Evolutionary conservation across 2,329 filamentous ascomycete species (phyloP), one percentile per base, ranked within the genome.

Genomic region (Helicocarpus griseus): DNA sequence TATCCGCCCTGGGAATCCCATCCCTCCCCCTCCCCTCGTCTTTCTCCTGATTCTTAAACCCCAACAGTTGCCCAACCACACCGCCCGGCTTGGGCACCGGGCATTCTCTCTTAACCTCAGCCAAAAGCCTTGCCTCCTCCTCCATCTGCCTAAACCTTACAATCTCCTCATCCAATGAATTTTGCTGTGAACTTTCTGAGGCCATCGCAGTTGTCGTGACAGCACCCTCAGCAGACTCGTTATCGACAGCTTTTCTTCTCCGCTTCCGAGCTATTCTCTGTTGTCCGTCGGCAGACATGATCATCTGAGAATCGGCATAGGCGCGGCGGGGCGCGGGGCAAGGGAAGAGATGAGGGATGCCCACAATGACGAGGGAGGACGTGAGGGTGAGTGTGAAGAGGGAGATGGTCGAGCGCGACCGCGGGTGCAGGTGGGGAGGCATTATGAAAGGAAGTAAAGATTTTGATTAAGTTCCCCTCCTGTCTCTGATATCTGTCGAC

Each of bases 321-420:
- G 83, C 80, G 29, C 81, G 75, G 57, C 87, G 79, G 2, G 87
- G 87, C 43, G 89, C 87, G 1, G 93, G 93, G 66, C 93, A 98
- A 1, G 93, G 93, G 17, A 98, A 80, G 28, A 94, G 66, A 68
- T 98, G 93, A 21, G 93, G 93, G 41, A 95, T 76, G 28, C 82
- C 88, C 49, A 98, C 93, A 56, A 98, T 90, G 57, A 95, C 79
- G 69, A 98, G 95, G 60, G 87, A 93, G 29, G 89, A 83, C 56
- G 87, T 78, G 50, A 97, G 80, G 1, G 91, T 97, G n/a, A 86
- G 88, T 48, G 89, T 89, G 74, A 98, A 98, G 54, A 98, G 84
- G 43, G 89, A 93, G 52, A 87, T 90, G 61, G 93, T 98, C 74
- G 89, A 87, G 62, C 88, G 85, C 60, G 91, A 97, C 69, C 90